These are phyloP conservation scores for Penicillium waksmanii DNA, from an alignment of 495 filamentous ascomycete genomes.

Conservation along the genomic window DNA sequence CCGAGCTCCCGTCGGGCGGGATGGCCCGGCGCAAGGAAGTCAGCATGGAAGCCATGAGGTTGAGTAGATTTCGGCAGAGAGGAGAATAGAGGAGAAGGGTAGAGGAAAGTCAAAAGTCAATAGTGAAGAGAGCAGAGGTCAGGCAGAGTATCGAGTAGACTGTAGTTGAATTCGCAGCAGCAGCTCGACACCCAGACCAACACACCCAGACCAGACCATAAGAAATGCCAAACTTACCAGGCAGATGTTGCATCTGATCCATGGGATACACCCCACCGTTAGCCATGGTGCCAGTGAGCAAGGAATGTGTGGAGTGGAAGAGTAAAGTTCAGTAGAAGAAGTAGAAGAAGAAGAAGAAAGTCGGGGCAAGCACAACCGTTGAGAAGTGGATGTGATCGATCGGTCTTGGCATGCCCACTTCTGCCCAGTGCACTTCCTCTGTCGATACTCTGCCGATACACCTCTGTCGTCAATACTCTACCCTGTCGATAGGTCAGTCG, in stretches of 20 bases:
- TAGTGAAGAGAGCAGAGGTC: background rate
- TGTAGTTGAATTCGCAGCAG: no score
- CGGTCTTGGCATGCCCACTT: slow-evolving; percentile 2
- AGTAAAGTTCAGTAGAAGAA: background rate
- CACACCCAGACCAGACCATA: background rate
- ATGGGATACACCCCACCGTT: slow-evolving; percentile 33
- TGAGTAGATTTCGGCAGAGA: background rate
- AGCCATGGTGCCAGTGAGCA: slow-evolving; percentile 17
- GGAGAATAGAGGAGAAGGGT: background rate
- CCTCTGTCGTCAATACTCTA: background rate
- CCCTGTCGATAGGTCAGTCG: background rate
- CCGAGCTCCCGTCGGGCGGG: slow-evolving; percentile 24
- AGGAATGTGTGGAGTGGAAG: slow-evolving; percentile 4
- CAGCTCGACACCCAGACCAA: no score
- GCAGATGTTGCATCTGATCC: slow-evolving; percentile 26
- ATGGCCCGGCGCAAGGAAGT: slow-evolving; percentile 15
- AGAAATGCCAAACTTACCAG: slow-evolving; percentile 23
- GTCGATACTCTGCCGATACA: background rate
- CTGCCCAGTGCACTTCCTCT: no score
- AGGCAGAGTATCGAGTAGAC: no score
- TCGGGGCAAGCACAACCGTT: background rate
- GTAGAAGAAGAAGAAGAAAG: background rate
- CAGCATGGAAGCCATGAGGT: slow-evolving; percentile 6
- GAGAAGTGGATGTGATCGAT: slow-evolving; percentile 1
- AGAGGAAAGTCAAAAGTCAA: background rate